phyloP scores from a whole-genome alignment of 345 rosid species.

The Turnera subulata region DNA sequence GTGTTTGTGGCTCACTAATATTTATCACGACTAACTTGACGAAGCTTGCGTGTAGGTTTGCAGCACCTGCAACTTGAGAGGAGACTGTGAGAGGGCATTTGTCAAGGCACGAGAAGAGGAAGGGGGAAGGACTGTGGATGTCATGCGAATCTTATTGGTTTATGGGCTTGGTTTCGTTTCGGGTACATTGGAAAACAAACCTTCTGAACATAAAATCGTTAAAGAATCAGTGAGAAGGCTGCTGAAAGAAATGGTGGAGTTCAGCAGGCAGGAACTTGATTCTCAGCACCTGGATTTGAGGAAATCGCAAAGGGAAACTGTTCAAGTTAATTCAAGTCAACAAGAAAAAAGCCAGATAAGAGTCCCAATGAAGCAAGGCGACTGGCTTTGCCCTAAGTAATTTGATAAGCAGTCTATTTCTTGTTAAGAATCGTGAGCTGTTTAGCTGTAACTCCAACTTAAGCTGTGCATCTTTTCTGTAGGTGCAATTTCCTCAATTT shows the following conservation, averaged over 20 bases:
- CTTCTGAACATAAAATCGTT: slow-evolving; percentile 51
- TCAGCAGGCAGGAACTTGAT: slow-evolving; percentile 33
- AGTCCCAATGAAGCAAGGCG: slow-evolving; percentile 57
- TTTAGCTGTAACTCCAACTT: neutral
- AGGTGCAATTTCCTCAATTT: slow-evolving; percentile 86
- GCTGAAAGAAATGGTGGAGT: slow-evolving; percentile 57
- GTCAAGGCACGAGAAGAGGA: slow-evolving; percentile 59
- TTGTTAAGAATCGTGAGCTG: neutral
- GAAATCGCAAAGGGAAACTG: slow-evolving; percentile 9
- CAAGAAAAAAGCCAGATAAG: slow-evolving; percentile 25
- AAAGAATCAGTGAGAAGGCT: slow-evolving; percentile 63
- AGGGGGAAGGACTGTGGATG: slow-evolving; percentile 72
- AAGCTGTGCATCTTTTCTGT: neutral
- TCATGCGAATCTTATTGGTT: slow-evolving; percentile 72
- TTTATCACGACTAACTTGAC: neutral
- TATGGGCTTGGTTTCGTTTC: slow-evolving; percentile 56
- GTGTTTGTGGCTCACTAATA: no score
- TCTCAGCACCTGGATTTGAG: slow-evolving; percentile 19
- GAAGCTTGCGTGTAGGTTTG: slow-evolving; percentile 54
- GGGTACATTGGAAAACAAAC: slow-evolving; percentile 50
- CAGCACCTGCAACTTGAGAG: slow-evolving; percentile 83
- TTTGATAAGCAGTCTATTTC: neutral
- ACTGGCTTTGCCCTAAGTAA: slow-evolving; percentile 84
- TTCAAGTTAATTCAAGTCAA: slow-evolving; percentile 6
- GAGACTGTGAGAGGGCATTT: slow-evolving; percentile 82